Evolutionary conservation across 257 asterid genomes (phyloP).

Genomic region (Fraxinus cuspidata): DNA sequence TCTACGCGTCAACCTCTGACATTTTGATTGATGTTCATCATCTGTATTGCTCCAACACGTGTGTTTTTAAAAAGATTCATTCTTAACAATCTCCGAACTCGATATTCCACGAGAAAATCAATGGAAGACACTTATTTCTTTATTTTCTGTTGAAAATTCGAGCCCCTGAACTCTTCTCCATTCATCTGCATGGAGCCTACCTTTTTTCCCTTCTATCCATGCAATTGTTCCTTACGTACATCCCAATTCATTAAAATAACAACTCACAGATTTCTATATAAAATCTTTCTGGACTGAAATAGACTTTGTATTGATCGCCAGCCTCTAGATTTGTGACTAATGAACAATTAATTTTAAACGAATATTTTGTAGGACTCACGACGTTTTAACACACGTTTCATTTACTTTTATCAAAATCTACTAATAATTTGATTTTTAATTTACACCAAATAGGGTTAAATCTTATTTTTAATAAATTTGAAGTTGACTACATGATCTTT

Average conservation of each 20-base stretch:
- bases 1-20: slow-evolving; percentile 48
- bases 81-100: background rate
- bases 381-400: no score
- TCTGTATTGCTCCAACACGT: slow-evolving; percentile 44
- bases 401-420: no score
- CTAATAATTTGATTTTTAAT: no score
- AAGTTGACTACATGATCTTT: no score
- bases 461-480: no score
- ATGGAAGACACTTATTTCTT: slow-evolving; percentile 18
- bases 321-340: slow-evolving; percentile 31
- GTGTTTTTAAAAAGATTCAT: slow-evolving; percentile 34
- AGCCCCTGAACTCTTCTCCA: background rate
- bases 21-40: slow-evolving; percentile 41
- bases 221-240: slow-evolving; percentile 38
- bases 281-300: slow-evolving; percentile 5
- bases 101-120: slow-evolving; percentile 26
- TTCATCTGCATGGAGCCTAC: background rate
- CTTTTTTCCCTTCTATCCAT: slow-evolving; percentile 13
- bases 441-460: no score
- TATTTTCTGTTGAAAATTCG: slow-evolving; percentile 9
- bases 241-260: slow-evolving; percentile 24
- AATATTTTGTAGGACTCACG: no score
- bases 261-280: slow-evolving; percentile 14
- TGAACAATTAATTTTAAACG: no score
- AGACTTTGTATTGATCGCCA: background rate